Evolutionary conservation across 2,329 filamentous ascomycete genomes (phyloP).

Genomic region (Colletotrichum nymphaeae): DNA sequence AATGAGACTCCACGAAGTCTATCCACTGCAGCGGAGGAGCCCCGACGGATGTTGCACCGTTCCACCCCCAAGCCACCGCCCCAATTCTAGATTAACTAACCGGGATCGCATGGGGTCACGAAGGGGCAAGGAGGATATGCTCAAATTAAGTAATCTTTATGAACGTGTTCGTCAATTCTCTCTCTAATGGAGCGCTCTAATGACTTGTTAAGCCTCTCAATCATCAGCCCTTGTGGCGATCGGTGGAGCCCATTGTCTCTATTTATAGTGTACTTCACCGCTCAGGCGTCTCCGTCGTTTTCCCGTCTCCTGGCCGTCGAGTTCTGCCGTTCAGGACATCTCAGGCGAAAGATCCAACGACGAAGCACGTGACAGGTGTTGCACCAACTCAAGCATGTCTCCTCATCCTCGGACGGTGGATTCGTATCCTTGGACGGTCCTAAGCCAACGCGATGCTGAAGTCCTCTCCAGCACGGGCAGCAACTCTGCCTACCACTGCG

Average conservation of each 20-base stretch:
- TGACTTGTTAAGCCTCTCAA: not conserved
- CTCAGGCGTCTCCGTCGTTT: conserved; percentile 13
- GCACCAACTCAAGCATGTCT: not conserved
- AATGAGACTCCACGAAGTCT: conserved; percentile 18
- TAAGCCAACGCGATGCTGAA: conserved; percentile 57
- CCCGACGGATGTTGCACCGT: not conserved
- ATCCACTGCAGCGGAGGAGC: not conserved
- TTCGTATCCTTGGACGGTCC: not conserved
- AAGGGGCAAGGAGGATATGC: not conserved
- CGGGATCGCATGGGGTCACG: conserved; percentile 13
- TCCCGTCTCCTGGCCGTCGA: not conserved
- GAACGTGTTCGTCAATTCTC: not conserved
- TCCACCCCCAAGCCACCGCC: not conserved
- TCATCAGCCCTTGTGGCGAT: conserved; percentile 20
- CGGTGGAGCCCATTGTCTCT: conserved; percentile 8
- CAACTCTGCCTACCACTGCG: conserved; percentile 64
- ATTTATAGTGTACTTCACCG: conserved; percentile 9
- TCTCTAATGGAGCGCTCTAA: conserved; percentile 7
- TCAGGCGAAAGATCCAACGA: not conserved
- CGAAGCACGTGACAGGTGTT: not conserved
- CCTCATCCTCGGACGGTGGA: not conserved
- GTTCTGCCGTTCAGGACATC: not conserved
- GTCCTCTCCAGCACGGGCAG: conserved; percentile 63
- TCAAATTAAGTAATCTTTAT: not conserved
- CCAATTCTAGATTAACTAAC: conserved; percentile 1